Percentiles rank a stretch among this genome's conserved stretches.
These are phyloP conservation scores for Neospermospora avenae DNA, from an alignment of 2,329 filamentous ascomycete genomes.

Conservation along the genomic window DNA sequence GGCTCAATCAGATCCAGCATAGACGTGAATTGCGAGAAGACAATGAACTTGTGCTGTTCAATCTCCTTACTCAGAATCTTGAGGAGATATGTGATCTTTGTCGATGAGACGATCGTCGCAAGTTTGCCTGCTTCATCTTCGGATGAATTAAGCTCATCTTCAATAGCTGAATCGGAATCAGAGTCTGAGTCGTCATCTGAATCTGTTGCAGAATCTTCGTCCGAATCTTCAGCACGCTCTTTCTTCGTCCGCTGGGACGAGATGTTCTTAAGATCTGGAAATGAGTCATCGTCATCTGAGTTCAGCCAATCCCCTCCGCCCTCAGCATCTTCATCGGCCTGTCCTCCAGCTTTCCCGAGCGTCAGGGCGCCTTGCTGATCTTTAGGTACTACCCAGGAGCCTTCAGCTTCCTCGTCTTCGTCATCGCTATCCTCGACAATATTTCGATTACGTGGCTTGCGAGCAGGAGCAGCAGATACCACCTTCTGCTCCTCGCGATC, in stretches of 20 bases:
- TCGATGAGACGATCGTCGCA: slow-evolving; percentile 64
- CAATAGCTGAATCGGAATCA: slow-evolving; percentile 36
- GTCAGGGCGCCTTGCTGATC: slow-evolving; percentile 56
- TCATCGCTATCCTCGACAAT: slow-evolving; percentile 65
- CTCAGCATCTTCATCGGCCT: slow-evolving; percentile 84
- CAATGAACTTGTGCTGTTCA: slow-evolving; percentile 88
- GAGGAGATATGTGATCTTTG: slow-evolving; percentile 87
- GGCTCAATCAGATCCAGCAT: slow-evolving; percentile 97
- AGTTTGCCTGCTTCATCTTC: slow-evolving; percentile 43
- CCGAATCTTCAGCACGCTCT: slow-evolving; percentile 29
- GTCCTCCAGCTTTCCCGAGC: slow-evolving; percentile 77
- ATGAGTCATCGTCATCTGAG: slow-evolving; percentile 54
- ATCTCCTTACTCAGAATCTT: slow-evolving; percentile 77
- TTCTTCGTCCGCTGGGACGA: slow-evolving; percentile 27
- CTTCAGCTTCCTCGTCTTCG: slow-evolving; percentile 60
- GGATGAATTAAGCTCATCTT: slow-evolving; percentile 34
- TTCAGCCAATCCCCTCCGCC: slow-evolving; percentile 78
- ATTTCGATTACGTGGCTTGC: slow-evolving; percentile 51
- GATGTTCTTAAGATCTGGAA: slow-evolving; percentile 37
- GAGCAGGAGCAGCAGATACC: slow-evolving; percentile 39
- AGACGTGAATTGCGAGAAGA: slow-evolving; percentile 97
- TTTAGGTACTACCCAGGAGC: slow-evolving; percentile 76
- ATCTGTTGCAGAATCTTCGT: slow-evolving; percentile 34
- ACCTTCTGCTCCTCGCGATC: slow-evolving; percentile 28
- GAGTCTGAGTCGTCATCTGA: slow-evolving; percentile 24